phyloP scores from a whole-genome alignment of 345 rosid genomes.

The Eucalyptus tenuipes region DNA sequence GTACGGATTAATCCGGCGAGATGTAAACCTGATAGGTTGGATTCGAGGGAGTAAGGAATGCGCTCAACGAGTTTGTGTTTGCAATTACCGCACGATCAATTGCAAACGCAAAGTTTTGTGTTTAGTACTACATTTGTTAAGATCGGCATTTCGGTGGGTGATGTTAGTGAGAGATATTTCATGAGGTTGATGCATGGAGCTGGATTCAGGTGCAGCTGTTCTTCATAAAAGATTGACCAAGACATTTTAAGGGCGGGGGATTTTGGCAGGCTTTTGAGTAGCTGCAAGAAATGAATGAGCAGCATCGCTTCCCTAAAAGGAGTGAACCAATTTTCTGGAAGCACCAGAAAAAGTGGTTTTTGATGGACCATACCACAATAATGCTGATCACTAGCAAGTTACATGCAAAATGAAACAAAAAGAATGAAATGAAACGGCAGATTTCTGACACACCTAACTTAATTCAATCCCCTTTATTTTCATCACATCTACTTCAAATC shows the following conservation, averaged over 20 bases:
- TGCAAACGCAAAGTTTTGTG: neutral
- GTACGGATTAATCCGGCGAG: fast-evolving
- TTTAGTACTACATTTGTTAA: neutral
- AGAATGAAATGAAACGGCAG: neutral
- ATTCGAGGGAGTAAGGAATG: neutral
- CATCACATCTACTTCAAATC: neutral
- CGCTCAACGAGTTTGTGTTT: fast-evolving
- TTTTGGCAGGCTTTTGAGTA: neutral
- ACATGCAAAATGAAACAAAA: neutral
- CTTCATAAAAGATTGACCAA: neutral
- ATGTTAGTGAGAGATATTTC: neutral
- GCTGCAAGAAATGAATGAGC: neutral
- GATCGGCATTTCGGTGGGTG: neutral
- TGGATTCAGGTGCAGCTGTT: neutral
- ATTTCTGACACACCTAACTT: neutral
- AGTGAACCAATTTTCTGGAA: neutral
- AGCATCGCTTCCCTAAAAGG: neutral
- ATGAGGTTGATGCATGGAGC: neutral
- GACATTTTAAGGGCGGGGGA: neutral
- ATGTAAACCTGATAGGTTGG: neutral
- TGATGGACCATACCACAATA: neutral
- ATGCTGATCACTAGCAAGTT: neutral
- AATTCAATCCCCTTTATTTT: neutral
- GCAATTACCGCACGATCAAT: neutral
- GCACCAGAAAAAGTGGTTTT: neutral